Evolutionary conservation across 805 yeast genomes (phyloP).

Genomic region (Diddensiella santjacobensis): DNA sequence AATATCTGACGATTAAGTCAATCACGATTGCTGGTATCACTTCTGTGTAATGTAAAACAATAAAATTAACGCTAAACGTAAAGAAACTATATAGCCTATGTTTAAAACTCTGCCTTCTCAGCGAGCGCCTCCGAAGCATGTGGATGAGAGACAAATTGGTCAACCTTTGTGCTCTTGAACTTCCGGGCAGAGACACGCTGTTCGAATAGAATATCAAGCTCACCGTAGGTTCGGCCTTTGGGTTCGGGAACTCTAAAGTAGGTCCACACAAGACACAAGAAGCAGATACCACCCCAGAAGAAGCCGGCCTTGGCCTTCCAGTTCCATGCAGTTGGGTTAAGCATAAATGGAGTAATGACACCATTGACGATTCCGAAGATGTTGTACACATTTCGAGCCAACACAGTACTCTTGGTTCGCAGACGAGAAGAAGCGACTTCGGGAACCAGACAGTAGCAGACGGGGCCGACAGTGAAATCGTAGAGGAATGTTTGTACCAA

Average conservation of each 20-base stretch:
- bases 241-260: conserved; percentile 57
- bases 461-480: conserved; percentile 44
- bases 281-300: conserved; percentile 40
- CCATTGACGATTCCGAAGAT: conserved; percentile 18
- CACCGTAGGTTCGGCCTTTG: conserved; percentile 52
- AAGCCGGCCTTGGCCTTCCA: conserved; percentile 47
- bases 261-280: conserved; percentile 39
- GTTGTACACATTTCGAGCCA: conserved; percentile 35
- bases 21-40: conserved; percentile 38
- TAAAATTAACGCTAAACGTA: neutral
- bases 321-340: conserved; percentile 44
- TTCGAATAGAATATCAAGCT: conserved; percentile 51
- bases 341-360: conserved; percentile 40
- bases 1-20: conserved; percentile 81
- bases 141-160: conserved; percentile 1
- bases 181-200: conserved; percentile 28
- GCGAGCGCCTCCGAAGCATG: neutral
- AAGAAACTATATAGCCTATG: neutral
- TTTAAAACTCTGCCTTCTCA: conserved; percentile 1
- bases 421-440: conserved; percentile 41
- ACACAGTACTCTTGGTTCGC: conserved; percentile 40
- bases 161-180: conserved; percentile 13
- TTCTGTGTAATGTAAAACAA: neutral
- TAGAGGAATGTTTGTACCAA: conserved; percentile 43
- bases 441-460: conserved; percentile 38